Evolutionary conservation across 2,329 filamentous ascomycete species (phyloP).

Genomic region (Parastagonospora avenae): DNA sequence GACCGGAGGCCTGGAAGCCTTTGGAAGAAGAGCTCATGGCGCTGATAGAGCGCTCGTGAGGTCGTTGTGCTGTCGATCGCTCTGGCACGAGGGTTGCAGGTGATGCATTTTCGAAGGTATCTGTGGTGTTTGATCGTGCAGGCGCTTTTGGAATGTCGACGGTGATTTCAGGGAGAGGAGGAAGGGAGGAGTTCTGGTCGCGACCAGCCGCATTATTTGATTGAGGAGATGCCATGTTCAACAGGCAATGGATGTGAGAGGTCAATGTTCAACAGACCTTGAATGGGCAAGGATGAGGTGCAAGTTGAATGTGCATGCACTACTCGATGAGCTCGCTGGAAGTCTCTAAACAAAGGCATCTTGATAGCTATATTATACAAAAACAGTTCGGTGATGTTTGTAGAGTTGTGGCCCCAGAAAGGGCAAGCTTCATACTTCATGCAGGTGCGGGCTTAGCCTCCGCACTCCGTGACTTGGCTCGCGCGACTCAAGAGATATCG

Average conservation of each 20-base stretch:
- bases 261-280: constrained; percentile 5
- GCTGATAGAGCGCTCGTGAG: constrained; percentile 22
- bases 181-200: constrained; percentile 18
- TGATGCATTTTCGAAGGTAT: constrained; percentile 27
- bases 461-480: constrained; percentile 20
- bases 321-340: constrained; percentile 10
- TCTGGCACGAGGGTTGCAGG: constrained; percentile 30
- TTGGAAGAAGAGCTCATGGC: constrained; percentile 18
- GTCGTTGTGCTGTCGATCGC: constrained; percentile 16
- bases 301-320: background rate
- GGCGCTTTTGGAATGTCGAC: constrained; percentile 30
- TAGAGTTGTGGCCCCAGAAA: constrained; percentile 3
- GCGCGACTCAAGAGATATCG: background rate
- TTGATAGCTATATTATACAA: constrained; percentile 15
- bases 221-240: constrained; percentile 28
- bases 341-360: constrained; percentile 5
- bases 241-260: constrained; percentile 13
- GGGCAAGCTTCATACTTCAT: constrained; percentile 10
- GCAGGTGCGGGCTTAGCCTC: constrained; percentile 21
- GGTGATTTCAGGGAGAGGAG: constrained; percentile 30
- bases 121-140: constrained; percentile 22
- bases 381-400: constrained; percentile 8
- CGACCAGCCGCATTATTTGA: constrained; percentile 18
- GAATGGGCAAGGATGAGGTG: constrained; percentile 1
- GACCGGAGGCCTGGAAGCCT: constrained; percentile 10